phyloP scores from a whole-genome alignment of 805 yeast genomes.

The Kluyveromyces dobzhanskii region DNA sequence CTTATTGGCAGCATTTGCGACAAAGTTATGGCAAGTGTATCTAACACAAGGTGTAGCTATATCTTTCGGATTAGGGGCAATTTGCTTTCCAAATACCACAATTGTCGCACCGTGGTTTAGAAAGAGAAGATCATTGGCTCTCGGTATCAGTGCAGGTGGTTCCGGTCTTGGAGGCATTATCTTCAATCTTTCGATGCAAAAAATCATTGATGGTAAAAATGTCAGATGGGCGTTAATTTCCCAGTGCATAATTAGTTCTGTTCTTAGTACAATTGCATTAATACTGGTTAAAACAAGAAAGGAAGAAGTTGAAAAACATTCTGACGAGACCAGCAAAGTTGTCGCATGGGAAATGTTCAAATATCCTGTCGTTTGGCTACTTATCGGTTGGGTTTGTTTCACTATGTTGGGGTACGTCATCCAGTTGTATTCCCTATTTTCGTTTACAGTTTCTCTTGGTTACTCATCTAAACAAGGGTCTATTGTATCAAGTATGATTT shows the following conservation, averaged over 20 bases:
- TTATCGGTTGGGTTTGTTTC: slow-evolving; percentile 35
- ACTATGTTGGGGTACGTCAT: slow-evolving; percentile 56
- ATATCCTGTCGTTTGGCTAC: slow-evolving; percentile 24
- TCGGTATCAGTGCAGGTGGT: slow-evolving; percentile 31
- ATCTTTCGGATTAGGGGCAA: slow-evolving; percentile 39
- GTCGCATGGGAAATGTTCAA: slow-evolving; percentile 1
- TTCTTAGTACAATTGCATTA: slow-evolving; percentile 1
- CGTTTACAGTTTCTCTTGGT: slow-evolving; percentile 53
- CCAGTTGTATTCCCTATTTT: slow-evolving; percentile 49
- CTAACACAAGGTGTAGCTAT: slow-evolving; percentile 47
- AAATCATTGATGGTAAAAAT: slow-evolving; percentile 22
- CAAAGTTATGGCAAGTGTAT: slow-evolving; percentile 43
- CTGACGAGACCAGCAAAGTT: background rate
- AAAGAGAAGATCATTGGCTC: slow-evolving; percentile 35
- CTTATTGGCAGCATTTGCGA: slow-evolving; percentile 41
- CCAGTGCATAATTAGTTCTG: slow-evolving; percentile 2
- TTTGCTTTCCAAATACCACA: slow-evolving; percentile 39
- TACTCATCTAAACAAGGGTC: slow-evolving; percentile 48
- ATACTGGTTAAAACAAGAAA: slow-evolving; percentile 1
- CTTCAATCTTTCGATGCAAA: slow-evolving; percentile 30
- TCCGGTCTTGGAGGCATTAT: slow-evolving; percentile 38
- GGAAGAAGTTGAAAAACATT: slow-evolving; percentile 1
- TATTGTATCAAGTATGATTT: slow-evolving; percentile 49
- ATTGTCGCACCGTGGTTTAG: slow-evolving; percentile 50
- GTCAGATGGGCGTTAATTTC: slow-evolving; percentile 9